Evolutionary conservation across 495 filamentous ascomycete genomes (phyloP), one percentile per base, ranked within the genome.

Genomic region (Daldinia decipiens): DNA sequence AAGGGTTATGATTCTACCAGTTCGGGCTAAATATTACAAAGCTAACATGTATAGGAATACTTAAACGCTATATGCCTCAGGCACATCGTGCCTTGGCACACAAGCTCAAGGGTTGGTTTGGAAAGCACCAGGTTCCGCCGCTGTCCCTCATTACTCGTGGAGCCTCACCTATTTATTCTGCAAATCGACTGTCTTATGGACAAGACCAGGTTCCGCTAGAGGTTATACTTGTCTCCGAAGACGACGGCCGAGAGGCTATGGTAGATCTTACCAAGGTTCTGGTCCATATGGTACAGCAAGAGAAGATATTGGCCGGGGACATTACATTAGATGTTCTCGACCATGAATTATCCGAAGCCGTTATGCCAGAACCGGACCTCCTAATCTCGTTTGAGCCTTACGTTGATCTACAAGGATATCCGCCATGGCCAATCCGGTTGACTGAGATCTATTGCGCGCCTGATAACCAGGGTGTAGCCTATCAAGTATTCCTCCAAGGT

Each of bases 241-340:
- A 93, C 39, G 95, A 98, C 75, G 94, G 95, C 34, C 90, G 94
- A 39, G 92, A 96, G 74, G 97, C 95, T 9, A 85, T 99, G 60
- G 94, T 98, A 9, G 95, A 98, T 79, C 86, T 99, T 27, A 98
- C 96, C 47, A 96, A 94, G 75, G 98, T 96, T 3, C 84, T 99
- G 8, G 87, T 94, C 5, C 93, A 97, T 72, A 97, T 99, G 95
- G 88, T 92, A 4, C 95, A 99, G 81, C 89, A 91, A 62, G 89
- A 90, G 56, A 97, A 97, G 78, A 80, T 99, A 21, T 86, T 86
- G 2, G 82, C 91, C 0, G 79, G 85, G 17, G 94, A 99, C 76
- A 94, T 99, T 65, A 92, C 87, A 45, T 81, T 86, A 17, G 93
- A 97, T 67, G 81, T 99, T 43, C 89, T 99, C n/a, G 93, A 99